phyloP scores from a whole-genome alignment of 257 asterid genomes.

The Osmanthus fragrans region DNA sequence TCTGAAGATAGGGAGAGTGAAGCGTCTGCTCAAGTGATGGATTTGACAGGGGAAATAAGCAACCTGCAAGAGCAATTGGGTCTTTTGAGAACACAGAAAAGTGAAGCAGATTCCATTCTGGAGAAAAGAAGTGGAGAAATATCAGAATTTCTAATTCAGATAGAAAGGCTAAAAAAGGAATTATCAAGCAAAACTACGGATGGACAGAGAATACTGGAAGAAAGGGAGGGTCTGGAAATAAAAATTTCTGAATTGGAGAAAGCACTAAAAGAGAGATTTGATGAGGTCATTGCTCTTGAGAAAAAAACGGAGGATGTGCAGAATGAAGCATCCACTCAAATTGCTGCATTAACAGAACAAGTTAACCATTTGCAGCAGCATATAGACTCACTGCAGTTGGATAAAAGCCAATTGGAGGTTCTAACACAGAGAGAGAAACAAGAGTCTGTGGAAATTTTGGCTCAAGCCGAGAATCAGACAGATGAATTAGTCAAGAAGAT shows the following conservation, averaged over 20 bases:
- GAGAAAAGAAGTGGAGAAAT: slow-evolving; percentile 11
- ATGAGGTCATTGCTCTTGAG: slow-evolving; percentile 34
- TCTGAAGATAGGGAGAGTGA: slow-evolving; percentile 29
- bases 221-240: slow-evolving; percentile 41
- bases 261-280: slow-evolving; percentile 37
- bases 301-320: slow-evolving; percentile 53
- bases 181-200: slow-evolving; percentile 21
- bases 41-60: neutral
- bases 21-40: neutral
- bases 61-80: neutral
- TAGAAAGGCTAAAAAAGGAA: slow-evolving; percentile 35
- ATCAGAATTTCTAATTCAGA: slow-evolving; percentile 28
- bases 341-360: slow-evolving; percentile 42
- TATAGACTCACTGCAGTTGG: slow-evolving; percentile 50
- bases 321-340: slow-evolving; percentile 44
- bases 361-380: slow-evolving; percentile 43
- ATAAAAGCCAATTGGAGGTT: slow-evolving; percentile 47
- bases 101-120: neutral
- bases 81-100: neutral
- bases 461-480: slow-evolving; percentile 42
- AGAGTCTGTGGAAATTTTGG: slow-evolving; percentile 43
- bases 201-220: slow-evolving; percentile 39
- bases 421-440: slow-evolving; percentile 49
- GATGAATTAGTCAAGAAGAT: slow-evolving; percentile 51
- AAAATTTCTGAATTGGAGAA: slow-evolving; percentile 46